Conservation (phyloP, 1,284 basidiomycete species). For the Albatrellus sp. region DNA sequence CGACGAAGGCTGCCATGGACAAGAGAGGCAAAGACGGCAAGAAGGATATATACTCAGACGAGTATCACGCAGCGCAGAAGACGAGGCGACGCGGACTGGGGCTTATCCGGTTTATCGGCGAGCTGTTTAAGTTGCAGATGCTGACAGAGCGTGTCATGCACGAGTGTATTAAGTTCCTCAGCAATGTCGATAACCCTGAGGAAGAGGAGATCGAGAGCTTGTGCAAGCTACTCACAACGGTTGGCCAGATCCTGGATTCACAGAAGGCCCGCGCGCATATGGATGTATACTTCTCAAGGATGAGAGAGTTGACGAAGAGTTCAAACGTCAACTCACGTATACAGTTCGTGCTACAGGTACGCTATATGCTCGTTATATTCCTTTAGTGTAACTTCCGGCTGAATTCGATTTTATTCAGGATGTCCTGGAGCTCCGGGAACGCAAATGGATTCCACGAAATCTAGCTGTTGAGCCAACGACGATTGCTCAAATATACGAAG, state of each 20-base stretch:
- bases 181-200: slow-evolving; percentile 88
- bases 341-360: slow-evolving; percentile 89
- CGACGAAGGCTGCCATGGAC: slow-evolving; percentile 27
- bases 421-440: slow-evolving; percentile 86
- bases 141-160: slow-evolving; percentile 52
- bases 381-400: not conserved
- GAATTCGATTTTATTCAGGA: slow-evolving; percentile 10
- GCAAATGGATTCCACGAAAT: slow-evolving; percentile 57
- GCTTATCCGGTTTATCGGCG: slow-evolving; percentile 92
- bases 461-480: slow-evolving; percentile 75
- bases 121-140: slow-evolving; percentile 25
- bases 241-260: slow-evolving; percentile 75
- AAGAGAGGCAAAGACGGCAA: slow-evolving; percentile 39
- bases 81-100: slow-evolving; percentile 95
- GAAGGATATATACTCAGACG: slow-evolving; percentile 67
- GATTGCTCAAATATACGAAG: slow-evolving; percentile 82
- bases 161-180: slow-evolving; percentile 87
- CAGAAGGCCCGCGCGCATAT: slow-evolving; percentile 74
- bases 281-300: slow-evolving; percentile 88
- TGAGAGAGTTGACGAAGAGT: slow-evolving; percentile 72
- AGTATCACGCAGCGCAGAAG: slow-evolving; percentile 95
- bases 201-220: slow-evolving; percentile 97
- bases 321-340: too few relatives aligned
- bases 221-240: slow-evolving; percentile 85
- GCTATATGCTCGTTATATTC: slow-evolving; percentile 19